Percentiles rank a stretch among this genome's conserved stretches.
phyloP scores from a whole-genome alignment of 495 filamentous ascomycete species.

The Aspergillus carlsbadensis region DNA sequence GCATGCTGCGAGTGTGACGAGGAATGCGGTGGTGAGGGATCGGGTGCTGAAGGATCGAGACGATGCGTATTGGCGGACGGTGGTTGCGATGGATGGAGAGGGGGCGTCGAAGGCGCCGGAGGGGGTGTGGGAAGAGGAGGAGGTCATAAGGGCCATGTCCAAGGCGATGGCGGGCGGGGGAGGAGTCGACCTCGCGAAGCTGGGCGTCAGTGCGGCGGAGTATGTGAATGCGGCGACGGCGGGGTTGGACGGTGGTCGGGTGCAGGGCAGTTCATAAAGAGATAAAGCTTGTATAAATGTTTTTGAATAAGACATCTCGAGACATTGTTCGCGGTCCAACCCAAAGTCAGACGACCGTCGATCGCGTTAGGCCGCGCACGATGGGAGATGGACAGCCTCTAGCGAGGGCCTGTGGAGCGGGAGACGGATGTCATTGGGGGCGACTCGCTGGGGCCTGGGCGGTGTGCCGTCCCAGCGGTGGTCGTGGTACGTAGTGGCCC shows the following conservation, averaged over 20 bases:
- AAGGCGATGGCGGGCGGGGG: conserved; percentile 44
- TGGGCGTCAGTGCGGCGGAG: conserved; percentile 45
- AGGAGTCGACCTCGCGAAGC: conserved; percentile 47
- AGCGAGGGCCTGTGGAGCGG: conserved; percentile 7
- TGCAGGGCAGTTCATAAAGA: conserved; percentile 1
- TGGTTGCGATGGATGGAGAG: conserved; percentile 38
- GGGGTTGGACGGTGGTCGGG: conserved; percentile 32
- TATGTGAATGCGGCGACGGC: conserved; percentile 44
- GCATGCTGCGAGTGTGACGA: conserved; percentile 51
- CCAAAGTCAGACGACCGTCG: conserved; percentile 8
- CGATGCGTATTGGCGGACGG: conserved; percentile 59
- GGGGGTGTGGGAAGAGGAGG: conserved; percentile 53
- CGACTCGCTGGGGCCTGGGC: neutral
- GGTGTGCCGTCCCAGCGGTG: neutral
- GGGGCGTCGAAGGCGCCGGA: conserved; percentile 22
- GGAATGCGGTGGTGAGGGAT: conserved; percentile 61
- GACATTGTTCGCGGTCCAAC: neutral
- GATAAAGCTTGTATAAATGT: neutral
- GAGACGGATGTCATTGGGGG: conserved; percentile 7
- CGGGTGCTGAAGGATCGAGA: conserved; percentile 49
- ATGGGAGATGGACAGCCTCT: conserved; percentile 13
- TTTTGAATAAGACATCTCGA: neutral
- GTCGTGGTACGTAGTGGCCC: too few species aligned
- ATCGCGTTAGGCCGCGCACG: neutral
- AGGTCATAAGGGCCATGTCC: conserved; percentile 55